These are phyloP conservation scores for Wickerhamomyces tratensis DNA, from an alignment of 805 yeast genomes.

Conservation along the genomic window DNA sequence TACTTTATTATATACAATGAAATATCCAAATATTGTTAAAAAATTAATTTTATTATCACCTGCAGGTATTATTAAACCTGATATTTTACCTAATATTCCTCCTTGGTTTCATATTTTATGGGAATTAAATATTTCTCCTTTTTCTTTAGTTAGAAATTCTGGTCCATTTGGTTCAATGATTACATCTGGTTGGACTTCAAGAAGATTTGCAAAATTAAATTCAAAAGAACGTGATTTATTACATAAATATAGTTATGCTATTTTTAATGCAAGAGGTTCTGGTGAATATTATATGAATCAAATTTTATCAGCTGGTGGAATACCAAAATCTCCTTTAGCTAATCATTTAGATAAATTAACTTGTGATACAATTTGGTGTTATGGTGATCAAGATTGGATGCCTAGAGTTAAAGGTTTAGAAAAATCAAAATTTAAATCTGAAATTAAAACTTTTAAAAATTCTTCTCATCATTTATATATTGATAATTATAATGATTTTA, in stretches of 20 bases:
- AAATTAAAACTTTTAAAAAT: constrained; percentile 34
- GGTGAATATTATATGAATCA: constrained; percentile 90
- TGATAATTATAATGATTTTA: constrained; percentile 51
- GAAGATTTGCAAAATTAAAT: constrained; percentile 61
- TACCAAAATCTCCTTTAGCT: constrained; percentile 67
- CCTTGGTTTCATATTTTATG: constrained; percentile 72
- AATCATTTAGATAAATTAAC: constrained; percentile 31
- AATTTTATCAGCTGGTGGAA: constrained; percentile 84
- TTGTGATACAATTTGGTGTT: constrained; percentile 71
- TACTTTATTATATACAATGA: constrained; percentile 55
- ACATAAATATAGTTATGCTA: constrained; percentile 74
- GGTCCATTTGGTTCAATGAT: constrained; percentile 80
- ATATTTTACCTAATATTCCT: constrained; percentile 43
- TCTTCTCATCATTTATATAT: constrained; percentile 77
- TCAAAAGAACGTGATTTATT: constrained; percentile 37
- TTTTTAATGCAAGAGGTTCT: constrained; percentile 80
- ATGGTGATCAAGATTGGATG: constrained; percentile 78
- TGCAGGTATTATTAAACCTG: constrained; percentile 64
- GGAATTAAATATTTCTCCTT: constrained; percentile 82
- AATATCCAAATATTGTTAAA: constrained; percentile 48
- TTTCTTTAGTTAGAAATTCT: constrained; percentile 62
- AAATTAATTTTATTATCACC: constrained; percentile 80
- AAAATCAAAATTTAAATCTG: constrained; percentile 16
- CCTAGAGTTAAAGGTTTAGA: constrained; percentile 27
- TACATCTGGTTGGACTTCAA: constrained; percentile 81